Conservation (phyloP, 768 basidiomycete genomes). For the Termitomyces heimii region DNA sequence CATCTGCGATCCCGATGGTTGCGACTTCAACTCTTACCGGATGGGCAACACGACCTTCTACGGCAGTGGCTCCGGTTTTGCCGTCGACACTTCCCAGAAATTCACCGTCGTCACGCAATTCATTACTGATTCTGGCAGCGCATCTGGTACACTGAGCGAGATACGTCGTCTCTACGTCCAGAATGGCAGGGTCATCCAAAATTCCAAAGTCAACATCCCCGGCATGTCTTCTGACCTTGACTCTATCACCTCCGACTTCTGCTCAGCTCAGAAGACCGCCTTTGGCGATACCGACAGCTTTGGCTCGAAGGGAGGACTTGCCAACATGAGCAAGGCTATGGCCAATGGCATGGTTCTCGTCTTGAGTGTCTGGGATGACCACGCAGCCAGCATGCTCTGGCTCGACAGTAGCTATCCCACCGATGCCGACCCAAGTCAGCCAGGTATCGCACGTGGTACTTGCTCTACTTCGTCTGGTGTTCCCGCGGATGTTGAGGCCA, state of each 20-base stretch:
- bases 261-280: slow-evolving; percentile 34
- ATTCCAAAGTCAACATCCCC: slow-evolving; percentile 40
- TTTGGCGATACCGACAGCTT: slow-evolving; percentile 22
- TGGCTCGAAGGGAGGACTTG: slow-evolving; percentile 16
- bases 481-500: neutral
- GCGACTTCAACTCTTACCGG: slow-evolving; percentile 58
- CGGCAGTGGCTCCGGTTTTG: slow-evolving; percentile 34
- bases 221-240: slow-evolving; percentile 30
- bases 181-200: slow-evolving; percentile 35
- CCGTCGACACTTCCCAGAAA: slow-evolving; percentile 42
- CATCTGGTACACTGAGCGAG: slow-evolving; percentile 44
- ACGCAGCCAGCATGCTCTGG: slow-evolving; percentile 25
- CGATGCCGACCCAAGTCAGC: slow-evolving; percentile 2
- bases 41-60: slow-evolving; percentile 42
- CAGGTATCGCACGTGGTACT: neutral
- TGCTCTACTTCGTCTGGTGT: neutral
- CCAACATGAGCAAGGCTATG: slow-evolving; percentile 30
- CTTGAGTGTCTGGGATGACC: slow-evolving; percentile 37
- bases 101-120: slow-evolving; percentile 60
- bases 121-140: slow-evolving; percentile 39
- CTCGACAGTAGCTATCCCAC: slow-evolving; percentile 25
- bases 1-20: slow-evolving; percentile 24
- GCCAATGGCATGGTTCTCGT: slow-evolving; percentile 37
- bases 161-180: slow-evolving; percentile 36
- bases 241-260: slow-evolving; percentile 45